Percentiles rank a stretch among this genome's conserved stretches.
phyloP scores from a whole-genome alignment of 768 basidiomycete genomes.

The Collybia sp. region DNA sequence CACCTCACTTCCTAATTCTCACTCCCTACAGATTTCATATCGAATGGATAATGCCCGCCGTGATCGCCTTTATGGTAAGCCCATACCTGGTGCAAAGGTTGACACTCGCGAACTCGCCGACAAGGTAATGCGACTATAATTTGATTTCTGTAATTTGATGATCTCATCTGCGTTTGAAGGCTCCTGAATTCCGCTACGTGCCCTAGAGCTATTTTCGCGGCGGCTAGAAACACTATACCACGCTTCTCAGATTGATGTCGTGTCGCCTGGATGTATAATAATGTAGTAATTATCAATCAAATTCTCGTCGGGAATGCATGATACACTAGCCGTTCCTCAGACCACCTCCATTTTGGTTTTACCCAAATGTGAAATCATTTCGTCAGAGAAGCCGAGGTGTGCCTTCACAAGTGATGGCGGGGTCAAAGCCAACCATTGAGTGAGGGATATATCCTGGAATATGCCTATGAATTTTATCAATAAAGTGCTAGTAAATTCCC shows the following conservation, averaged over 20 bases:
- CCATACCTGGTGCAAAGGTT: constrained; percentile 40
- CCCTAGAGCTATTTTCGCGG: constrained; percentile 14
- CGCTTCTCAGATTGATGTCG: too few relatives aligned
- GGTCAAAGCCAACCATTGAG: constrained; percentile 59
- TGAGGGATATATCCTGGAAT: constrained; percentile 54
- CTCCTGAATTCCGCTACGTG: constrained; percentile 58
- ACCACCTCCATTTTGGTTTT: constrained; percentile 32
- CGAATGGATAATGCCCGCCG: constrained; percentile 55
- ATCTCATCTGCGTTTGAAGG: constrained; percentile 27
- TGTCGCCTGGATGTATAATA: too few relatives aligned
- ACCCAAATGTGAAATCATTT: constrained; percentile 41
- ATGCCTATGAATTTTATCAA: constrained; percentile 12
- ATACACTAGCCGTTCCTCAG: too few relatives aligned
- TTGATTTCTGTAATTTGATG: background rate
- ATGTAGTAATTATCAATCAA: too few relatives aligned
- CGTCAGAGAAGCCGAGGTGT: constrained; percentile 51
- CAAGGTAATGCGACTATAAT: constrained; percentile 33
- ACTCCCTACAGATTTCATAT: constrained; percentile 51
- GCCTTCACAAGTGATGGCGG: constrained; percentile 57
- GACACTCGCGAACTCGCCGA: constrained; percentile 66
- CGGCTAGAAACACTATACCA: too few relatives aligned
- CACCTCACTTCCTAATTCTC: background rate
- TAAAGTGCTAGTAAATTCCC: constrained; percentile 16
- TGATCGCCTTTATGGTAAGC: constrained; percentile 48
- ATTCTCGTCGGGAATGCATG: too few relatives aligned